Conservation (phyloP, 345 rosid species). For the Aquilaria malaccensis region DNA sequence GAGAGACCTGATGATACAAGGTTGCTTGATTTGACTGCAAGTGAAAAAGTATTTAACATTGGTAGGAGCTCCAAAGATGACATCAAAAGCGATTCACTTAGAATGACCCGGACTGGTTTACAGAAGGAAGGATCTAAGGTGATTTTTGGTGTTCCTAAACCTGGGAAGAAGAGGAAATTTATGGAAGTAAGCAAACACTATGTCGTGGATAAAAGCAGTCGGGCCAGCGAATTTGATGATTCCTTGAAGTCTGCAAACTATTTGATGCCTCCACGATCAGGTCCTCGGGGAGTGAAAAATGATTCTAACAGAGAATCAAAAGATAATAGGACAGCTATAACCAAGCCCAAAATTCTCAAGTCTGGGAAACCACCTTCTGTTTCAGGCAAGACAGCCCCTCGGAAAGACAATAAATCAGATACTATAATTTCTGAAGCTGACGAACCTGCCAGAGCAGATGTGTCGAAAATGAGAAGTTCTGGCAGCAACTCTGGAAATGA, state of each 20-base stretch:
- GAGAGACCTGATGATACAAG: constrained; percentile 40
- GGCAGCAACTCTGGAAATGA: constrained; percentile 28
- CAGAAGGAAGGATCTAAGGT: constrained; percentile 82
- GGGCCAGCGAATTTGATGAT: constrained; percentile 45
- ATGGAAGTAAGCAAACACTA: constrained; percentile 99
- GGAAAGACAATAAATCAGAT: constrained; percentile 31
- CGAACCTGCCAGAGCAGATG: constrained; percentile 25
- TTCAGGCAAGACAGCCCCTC: constrained; percentile 38
- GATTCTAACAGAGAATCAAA: constrained; percentile 39
- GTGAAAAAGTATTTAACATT: constrained; percentile 57
- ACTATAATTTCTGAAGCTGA: constrained; percentile 29
- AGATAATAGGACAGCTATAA: constrained; percentile 44
- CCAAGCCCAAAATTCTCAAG: constrained; percentile 50
- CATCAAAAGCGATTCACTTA: constrained; percentile 40
- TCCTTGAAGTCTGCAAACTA: constrained; percentile 54
- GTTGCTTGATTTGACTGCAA: constrained; percentile 42
- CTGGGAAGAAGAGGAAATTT: constrained; percentile 94
- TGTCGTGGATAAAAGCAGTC: constrained; percentile 41
- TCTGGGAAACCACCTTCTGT: constrained; percentile 47
- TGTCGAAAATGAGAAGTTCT: constrained; percentile 35
- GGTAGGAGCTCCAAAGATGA: constrained; percentile 55
- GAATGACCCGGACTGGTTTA: constrained; percentile 63
- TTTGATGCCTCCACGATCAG: constrained; percentile 58
- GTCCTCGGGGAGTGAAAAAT: constrained; percentile 55
- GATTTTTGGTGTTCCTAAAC: constrained; percentile 88